Conservation (phyloP, 805 yeast genomes). For the Zygoascus ofunaensis region DNA sequence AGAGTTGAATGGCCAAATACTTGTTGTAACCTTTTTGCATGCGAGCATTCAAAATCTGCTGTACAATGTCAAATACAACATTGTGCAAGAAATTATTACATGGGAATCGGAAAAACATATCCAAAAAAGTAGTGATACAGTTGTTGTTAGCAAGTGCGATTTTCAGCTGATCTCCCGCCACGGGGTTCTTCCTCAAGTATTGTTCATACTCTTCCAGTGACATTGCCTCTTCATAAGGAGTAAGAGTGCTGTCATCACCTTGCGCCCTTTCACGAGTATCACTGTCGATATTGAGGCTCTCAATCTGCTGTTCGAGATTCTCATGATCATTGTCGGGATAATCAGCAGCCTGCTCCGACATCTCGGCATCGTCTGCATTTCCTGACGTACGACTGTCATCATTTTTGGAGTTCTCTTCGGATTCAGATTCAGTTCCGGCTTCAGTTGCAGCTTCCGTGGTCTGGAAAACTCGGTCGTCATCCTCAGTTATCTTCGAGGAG, state of each 20-base stretch:
- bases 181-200: constrained; percentile 46
- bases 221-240: constrained; percentile 21
- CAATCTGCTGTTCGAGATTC: constrained; percentile 19
- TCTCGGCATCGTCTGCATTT: not conserved
- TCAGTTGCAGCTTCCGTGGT: not conserved
- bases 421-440: not conserved
- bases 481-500: constrained; percentile 9
- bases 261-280: constrained; percentile 14
- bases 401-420: not conserved
- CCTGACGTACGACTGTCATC: no score
- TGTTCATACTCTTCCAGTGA: constrained; percentile 28
- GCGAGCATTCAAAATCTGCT: constrained; percentile 84
- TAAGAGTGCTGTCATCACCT: constrained; percentile 12
- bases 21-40: constrained; percentile 80
- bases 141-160: constrained; percentile 69
- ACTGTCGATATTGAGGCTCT: constrained; percentile 6
- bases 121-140: constrained; percentile 56
- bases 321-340: constrained; percentile 1
- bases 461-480: constrained; percentile 1
- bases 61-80: constrained; percentile 93
- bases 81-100: constrained; percentile 98
- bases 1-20: constrained; percentile 60
- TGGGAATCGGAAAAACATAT: constrained; percentile 74
- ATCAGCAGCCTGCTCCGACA: constrained; percentile 9
- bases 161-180: constrained; percentile 82